These are phyloP conservation scores for Scheffersomyces lignosus DNA, from an alignment of 805 yeast species.

Conservation along the genomic window DNA sequence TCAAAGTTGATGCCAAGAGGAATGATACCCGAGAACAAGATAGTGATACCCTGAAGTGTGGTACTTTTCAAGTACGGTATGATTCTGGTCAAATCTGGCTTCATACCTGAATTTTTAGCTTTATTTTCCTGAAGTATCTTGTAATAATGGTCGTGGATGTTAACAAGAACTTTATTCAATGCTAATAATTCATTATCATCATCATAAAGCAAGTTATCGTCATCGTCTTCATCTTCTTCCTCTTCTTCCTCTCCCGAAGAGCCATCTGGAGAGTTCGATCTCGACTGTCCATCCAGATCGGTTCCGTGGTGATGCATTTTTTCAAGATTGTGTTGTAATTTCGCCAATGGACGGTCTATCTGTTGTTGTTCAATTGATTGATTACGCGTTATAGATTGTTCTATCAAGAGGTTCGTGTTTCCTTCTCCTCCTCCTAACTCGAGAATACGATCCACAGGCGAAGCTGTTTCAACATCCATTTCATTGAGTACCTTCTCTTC, in stretches of 20 bases:
- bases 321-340: conserved; percentile 72
- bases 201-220: conserved; percentile 62
- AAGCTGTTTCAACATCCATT: conserved; percentile 15
- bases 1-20: conserved; percentile 77
- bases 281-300: conserved; percentile 15
- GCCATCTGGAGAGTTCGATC: conserved; percentile 11
- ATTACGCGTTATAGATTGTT: conserved; percentile 62
- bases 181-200: conserved; percentile 76
- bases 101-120: conserved; percentile 8
- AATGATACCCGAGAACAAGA: conserved; percentile 85
- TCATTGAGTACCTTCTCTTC: conserved; percentile 2
- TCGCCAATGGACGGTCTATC: conserved; percentile 81
- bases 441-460: conserved; percentile 51
- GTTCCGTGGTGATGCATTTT: conserved; percentile 35
- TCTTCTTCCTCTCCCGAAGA: conserved; percentile 21
- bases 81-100: conserved; percentile 67
- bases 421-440: conserved; percentile 53
- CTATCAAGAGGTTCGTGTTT: conserved; percentile 47
- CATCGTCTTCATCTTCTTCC: conserved; percentile 31
- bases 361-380: conserved; percentile 77
- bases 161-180: conserved; percentile 59
- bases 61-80: conserved; percentile 71
- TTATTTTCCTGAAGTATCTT: conserved; percentile 36
- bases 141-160: conserved; percentile 71
- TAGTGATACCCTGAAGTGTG: conserved; percentile 66